phyloP scores from a whole-genome alignment of 306 rosid species.

The Dryas alaskensis region DNA sequence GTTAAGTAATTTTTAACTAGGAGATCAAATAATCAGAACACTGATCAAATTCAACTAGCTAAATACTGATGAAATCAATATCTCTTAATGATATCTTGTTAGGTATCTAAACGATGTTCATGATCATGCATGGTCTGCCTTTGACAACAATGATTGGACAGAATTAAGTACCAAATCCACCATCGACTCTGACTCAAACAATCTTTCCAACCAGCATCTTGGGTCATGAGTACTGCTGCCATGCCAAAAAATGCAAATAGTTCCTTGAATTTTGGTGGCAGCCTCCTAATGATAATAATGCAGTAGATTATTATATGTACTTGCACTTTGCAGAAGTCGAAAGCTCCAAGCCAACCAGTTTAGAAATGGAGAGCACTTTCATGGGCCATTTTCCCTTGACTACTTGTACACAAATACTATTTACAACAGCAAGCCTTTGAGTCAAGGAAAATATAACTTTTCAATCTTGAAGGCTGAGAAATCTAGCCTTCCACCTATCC shows the following conservation, averaged over 20 bases:
- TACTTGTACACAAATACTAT: slow-evolving; percentile 20
- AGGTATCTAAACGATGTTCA: slow-evolving; percentile 35
- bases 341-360: slow-evolving; percentile 6
- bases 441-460: slow-evolving; percentile 13
- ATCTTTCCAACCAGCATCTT: slow-evolving; percentile 23
- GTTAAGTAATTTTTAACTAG: no score
- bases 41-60: no score
- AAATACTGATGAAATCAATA: no score
- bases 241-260: slow-evolving; percentile 11
- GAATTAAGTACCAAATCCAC: not conserved
- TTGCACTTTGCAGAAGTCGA: slow-evolving; percentile 24
- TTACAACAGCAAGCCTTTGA: no score
- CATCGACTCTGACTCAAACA: not conserved
- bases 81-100: no score
- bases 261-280: slow-evolving; percentile 18
- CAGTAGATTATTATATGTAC: no score
- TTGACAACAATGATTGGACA: not conserved
- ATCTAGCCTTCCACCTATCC: slow-evolving; percentile 42
- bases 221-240: slow-evolving; percentile 41
- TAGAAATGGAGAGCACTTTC: slow-evolving; percentile 17
- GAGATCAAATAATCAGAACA: no score
- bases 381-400: not conserved
- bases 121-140: slow-evolving; percentile 41
- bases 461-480: slow-evolving; percentile 12
- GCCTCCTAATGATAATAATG: not conserved